Conservation (phyloP, 2,329 filamentous ascomycete species). For the Periglandula ipomoeae region DNA sequence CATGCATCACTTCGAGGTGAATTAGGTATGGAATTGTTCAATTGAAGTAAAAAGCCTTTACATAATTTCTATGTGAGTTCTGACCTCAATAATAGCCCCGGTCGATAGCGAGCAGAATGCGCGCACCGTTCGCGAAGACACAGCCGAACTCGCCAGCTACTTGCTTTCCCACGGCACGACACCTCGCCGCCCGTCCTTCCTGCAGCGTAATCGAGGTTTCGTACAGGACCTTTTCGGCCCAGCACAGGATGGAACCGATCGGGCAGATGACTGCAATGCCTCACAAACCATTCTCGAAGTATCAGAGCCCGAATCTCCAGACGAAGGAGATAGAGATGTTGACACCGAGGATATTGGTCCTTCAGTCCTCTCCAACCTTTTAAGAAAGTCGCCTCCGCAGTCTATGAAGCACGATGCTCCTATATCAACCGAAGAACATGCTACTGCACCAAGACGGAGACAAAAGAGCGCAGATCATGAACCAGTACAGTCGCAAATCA, state of each 20-base stretch:
- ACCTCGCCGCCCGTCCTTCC: slow-evolving; percentile 34
- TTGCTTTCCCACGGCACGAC: slow-evolving; percentile 57
- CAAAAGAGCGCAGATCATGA: slow-evolving; percentile 2
- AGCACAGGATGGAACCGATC: slow-evolving; percentile 14
- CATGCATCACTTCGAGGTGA: slow-evolving; percentile 54
- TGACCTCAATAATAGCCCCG: slow-evolving; percentile 28
- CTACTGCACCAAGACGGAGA: background rate
- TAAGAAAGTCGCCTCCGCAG: slow-evolving; percentile 39
- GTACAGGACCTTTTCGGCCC: slow-evolving; percentile 18
- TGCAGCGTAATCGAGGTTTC: slow-evolving; percentile 26
- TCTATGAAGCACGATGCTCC: slow-evolving; percentile 15
- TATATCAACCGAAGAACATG: background rate
- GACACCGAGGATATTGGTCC: slow-evolving; percentile 18
- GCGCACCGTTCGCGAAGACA: slow-evolving; percentile 73
- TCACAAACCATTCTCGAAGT: slow-evolving; percentile 52
- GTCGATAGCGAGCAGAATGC: slow-evolving; percentile 66
- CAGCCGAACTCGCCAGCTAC: slow-evolving; percentile 77
- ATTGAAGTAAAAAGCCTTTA: too few relatives aligned
- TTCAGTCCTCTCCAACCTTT: slow-evolving; percentile 39
- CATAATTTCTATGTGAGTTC: slow-evolving; percentile 9
- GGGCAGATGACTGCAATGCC: slow-evolving; percentile 15
- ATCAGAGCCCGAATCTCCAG: slow-evolving; percentile 35
- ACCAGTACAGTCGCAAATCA: slow-evolving; percentile 8
- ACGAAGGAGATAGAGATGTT: slow-evolving; percentile 10
- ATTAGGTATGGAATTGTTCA: slow-evolving; percentile 32